Conservation (phyloP, 331 rosid species). For the Malus hybrid region DNA sequence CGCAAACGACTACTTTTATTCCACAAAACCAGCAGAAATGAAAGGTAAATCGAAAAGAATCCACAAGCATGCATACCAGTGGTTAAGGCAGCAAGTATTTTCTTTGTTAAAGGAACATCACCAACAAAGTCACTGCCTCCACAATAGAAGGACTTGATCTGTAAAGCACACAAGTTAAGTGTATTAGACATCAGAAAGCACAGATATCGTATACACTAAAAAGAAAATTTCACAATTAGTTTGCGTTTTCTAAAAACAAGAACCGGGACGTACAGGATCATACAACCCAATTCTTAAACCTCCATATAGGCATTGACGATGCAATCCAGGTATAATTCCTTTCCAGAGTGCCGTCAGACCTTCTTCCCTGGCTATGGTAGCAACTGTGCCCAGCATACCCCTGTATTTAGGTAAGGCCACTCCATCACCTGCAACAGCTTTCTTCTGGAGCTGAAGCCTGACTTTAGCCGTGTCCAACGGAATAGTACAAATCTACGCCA, state of each 20-base stretch:
- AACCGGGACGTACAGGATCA: slow-evolving; percentile 67
- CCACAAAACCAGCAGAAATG: background rate
- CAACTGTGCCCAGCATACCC: slow-evolving; percentile 90
- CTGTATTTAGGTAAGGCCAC: slow-evolving; percentile 65
- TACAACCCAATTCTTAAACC: slow-evolving; percentile 89
- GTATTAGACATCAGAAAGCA: slow-evolving; percentile 15
- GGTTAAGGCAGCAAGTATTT: slow-evolving; percentile 84
- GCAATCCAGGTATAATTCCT: slow-evolving; percentile 90
- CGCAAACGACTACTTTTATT: background rate
- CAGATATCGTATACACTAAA: slow-evolving; percentile 2
- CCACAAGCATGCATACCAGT: slow-evolving; percentile 52
- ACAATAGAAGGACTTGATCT: slow-evolving; percentile 75
- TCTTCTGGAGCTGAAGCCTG: slow-evolving; percentile 92
- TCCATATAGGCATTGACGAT: slow-evolving; percentile 84
- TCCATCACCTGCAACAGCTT: slow-evolving; percentile 50
- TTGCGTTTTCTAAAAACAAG: background rate
- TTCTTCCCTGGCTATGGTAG: slow-evolving; percentile 88
- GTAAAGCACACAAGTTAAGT: slow-evolving; percentile 20
- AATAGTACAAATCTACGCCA: slow-evolving; percentile 66
- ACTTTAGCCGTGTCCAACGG: slow-evolving; percentile 99
- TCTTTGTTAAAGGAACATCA: slow-evolving; percentile 83
- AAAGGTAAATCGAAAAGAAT: background rate
- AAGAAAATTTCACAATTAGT: background rate
- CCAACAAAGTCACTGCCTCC: slow-evolving; percentile 86
- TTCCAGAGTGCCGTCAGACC: slow-evolving; percentile 85